Evolutionary conservation across 2,329 filamentous ascomycete genomes (phyloP), one percentile per base, ranked within the genome.

Genomic region (Beauveria sp.): DNA sequence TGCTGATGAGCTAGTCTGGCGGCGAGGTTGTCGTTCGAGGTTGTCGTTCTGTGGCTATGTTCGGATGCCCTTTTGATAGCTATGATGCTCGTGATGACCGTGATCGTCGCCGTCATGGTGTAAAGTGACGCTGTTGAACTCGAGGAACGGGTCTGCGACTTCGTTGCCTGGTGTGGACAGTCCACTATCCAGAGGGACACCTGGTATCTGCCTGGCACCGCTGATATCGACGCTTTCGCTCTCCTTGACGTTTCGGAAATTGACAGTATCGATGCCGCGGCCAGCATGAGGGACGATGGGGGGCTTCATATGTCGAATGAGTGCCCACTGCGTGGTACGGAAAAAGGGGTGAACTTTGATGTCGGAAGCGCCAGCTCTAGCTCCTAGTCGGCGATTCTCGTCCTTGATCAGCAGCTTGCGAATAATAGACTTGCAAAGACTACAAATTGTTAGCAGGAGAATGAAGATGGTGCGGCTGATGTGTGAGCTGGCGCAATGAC

Each of bases 221-320:
- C 84, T 85, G 53, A 96, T 88, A 74, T 99, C 95, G 55, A 98
- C 91, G 71, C 92, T 96, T 69, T 93, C 90, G 69, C 91, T 96
- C 76, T 99, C 95, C 77, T 98, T 99, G 62, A 99, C 93, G 69
- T 96, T 96, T 66, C 95, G 86, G 82, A 99, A 99, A 76, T 99
- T 99, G 71, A 96, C 81, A 0, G 95, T 97, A 74, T 99, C 95
- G 67, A 95, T 88, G 52, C 90, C 95, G 61, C 90, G 88, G 60
- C 92, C 92, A 73, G 93, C 89, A 69, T 96, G 88, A 10, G 95
- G 95, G 49, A 98, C 88, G 77, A 99, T 99, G 1, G 95, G 95
- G 38, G 95, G 95, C 75, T 97, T 98, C 89, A 93, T 95, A 75
- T 99, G 95, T 60, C 95, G 89, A 67, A 99, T 91, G 45, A 99